phyloP scores from a whole-genome alignment of 768 basidiomycete genomes.

The Mycena belliarum region DNA sequence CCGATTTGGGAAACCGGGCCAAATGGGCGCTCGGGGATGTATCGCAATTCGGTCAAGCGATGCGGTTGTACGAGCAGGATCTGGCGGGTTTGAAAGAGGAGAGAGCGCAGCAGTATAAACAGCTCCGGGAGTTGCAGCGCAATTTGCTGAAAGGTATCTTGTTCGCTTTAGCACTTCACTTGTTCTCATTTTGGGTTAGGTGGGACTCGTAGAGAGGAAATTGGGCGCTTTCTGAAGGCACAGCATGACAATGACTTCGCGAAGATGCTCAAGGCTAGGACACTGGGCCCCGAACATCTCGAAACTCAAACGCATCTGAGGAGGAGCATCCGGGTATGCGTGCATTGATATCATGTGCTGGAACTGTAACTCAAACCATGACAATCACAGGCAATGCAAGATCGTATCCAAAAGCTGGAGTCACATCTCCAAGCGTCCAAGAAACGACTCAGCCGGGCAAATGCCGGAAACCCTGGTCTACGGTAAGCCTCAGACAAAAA shows the following conservation, averaged over 20 bases:
- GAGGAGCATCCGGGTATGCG: conserved; percentile 65
- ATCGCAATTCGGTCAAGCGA: conserved; percentile 48
- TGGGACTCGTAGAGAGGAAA: conserved; percentile 81
- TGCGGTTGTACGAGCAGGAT: conserved; percentile 53
- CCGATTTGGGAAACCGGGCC: conserved; percentile 45
- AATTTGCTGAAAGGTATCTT: conserved; percentile 65
- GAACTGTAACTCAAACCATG: conserved; percentile 4
- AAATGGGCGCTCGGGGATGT: conserved; percentile 61
- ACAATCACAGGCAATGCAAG: conserved; percentile 56
- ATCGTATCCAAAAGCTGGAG: conserved; percentile 80
- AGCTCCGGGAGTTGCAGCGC: conserved; percentile 59
- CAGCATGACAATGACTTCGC: conserved; percentile 78
- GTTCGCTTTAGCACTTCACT: conserved; percentile 9
- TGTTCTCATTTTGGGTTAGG: conserved; percentile 44
- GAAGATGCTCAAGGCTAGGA: conserved; percentile 68
- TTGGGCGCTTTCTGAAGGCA: conserved; percentile 75
- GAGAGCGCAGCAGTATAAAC: conserved; percentile 39
- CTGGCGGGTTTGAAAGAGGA: conserved; percentile 48
- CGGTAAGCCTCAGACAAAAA: conserved; percentile 41
- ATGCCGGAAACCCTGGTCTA: conserved; percentile 60
- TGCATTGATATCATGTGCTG: background rate
- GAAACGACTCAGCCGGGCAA: conserved; percentile 63
- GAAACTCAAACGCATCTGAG: conserved; percentile 81
- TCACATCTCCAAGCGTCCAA: conserved; percentile 69
- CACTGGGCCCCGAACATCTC: conserved; percentile 86